Evolutionary conservation across 2,329 filamentous ascomycete species (phyloP), one percentile per base, ranked within the genome.

Genomic region (Talaromyces funiculosus): DNA sequence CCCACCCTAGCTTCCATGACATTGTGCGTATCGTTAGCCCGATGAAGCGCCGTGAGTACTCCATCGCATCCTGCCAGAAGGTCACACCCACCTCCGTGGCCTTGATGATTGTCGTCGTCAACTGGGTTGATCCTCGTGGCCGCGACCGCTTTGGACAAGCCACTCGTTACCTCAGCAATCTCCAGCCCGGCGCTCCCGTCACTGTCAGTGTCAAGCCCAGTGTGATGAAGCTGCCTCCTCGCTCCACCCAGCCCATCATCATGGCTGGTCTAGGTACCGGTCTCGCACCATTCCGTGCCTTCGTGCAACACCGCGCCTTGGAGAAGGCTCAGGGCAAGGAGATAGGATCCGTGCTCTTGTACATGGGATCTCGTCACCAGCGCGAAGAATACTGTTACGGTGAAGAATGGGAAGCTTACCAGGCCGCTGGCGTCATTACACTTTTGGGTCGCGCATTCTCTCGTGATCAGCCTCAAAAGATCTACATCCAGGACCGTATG

Each of bases 401-500:
- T 64, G 94, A 99, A 77, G 94, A 99, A 77, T 99, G 94, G 94
- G 94, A 99, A 77, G 94, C 94, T 0, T 99, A 99, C 78, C 86
- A 94, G 72, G 93, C 92, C 63, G 92, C 94, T 0, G 94, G 94
- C 56, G 90, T 99, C 68, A 92, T 99, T 73, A 99, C 94, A 0
- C 84, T 96, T 43, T 85, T 99, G 55, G 94, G 94, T 57, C 86
- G 90, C 56, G 94, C 94, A 45, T 99, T 99, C 82, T 96, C 90
- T 62, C 89, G 94, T 73, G 94, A 99, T 73, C 94, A 99, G 83
- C 89, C 90, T 16, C 84, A 97, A 80, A 99, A 99, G 86, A 96
- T 99, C 66, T 99, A 99, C 78, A 99, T 99, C 72, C 94, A 99
- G 81, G 94, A 99, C 75, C 86, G 92, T 66, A 99, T 99, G 94